Evolutionary conservation across 2,329 filamentous ascomycete genomes (phyloP), one percentile per base, ranked within the genome.

Genomic region (Diaporthe nobilis): DNA sequence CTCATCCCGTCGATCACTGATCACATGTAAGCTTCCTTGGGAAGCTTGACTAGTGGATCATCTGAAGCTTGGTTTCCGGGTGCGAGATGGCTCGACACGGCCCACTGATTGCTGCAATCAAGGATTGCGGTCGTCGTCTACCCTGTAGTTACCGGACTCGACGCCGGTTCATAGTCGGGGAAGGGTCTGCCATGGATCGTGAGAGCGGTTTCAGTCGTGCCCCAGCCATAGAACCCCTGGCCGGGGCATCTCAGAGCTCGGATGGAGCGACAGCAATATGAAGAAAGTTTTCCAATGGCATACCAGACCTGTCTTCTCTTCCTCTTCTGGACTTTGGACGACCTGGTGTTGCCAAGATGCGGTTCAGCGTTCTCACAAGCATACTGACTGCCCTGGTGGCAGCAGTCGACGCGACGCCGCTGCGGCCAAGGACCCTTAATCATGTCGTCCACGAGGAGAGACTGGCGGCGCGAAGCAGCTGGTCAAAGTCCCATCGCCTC

Each of bases 371-470:
- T 31, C 51, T 82, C 71, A 70, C 77, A 53, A 74, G 77, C 78
- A 68, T 79, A 47, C 71, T 82, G 55, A 78, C 81, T 80, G 78
- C 81, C 80, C 81, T 83, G 81, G 80, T 76, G 81, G 80, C 77
- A 80, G 80, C 77, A 75, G 77, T 72, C 65, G 78, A 76, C 53
- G 79, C 78, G n/a, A 78, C 77, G 20, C 79, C 80, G 63, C 75
- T 78, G 61, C 44, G 44, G 39, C 60, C 47, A 25, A 67, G 57
- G 71, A 28, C 76, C 20, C 17, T 72, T 42, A 67, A 49, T 61
- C 80, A 84, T 74, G 78, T 84, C 28, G 77, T 84, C 58, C 83
- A 85, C 74, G 82, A 85, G 75, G 79, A 80, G 63, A 80, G 81
- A n/a, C 75, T 80, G 20, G 74, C 74, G 3, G 72, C 78, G 25